Base-by-base conservation (phyloP, 2,329 filamentous ascomycete genomes). In the Didymella exigua region DNA sequence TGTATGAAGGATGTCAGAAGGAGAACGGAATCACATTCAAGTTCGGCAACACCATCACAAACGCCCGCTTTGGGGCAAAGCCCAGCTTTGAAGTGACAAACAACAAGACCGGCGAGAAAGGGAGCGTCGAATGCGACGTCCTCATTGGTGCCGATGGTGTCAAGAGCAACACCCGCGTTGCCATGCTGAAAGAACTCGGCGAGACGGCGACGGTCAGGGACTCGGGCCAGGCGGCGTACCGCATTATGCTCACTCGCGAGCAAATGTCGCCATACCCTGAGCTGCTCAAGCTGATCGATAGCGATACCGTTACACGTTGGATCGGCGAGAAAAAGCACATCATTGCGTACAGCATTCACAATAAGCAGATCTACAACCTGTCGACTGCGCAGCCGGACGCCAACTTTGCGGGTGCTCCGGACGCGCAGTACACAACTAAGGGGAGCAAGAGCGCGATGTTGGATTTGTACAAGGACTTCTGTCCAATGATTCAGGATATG, bases 211-310 rank as follows among this genome's bases (percentile, higher is more conserved):
- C 84, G 49, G 84, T 88, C 63, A 78, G 85, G 55, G 87, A 90
- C 60, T 91, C 89, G 0, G 85, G 88, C 4, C 88, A 92, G 75
- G 89, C 90, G 0, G 88, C 89, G 2, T 93, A 93, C 77, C 84
- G 89, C 11, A 90, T 93, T 74, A 89, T 93, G 84, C 81, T 93
- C 16, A 84, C 82, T 1, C 84, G 89, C 11, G 81, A 84, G 26
- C 80, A 88, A 54, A 89, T 93, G 84, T 75, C 80, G 51, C 63
- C 82, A 19, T 88, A 92, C 62, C 82, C 88, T 0, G 87, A 90
- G 60, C 78, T 91, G 42, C 77, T 88, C 48, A 80, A 77, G n/a
- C 80, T 92, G 9, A 79, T 93, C 19, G 84, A 90, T 62, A 80
- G 82, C 37, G 84, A 91, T 65, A 79, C 82, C 43, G 89, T 89